Conservation (phyloP, 495 filamentous ascomycete genomes). For the Penicillium lagena region DNA sequence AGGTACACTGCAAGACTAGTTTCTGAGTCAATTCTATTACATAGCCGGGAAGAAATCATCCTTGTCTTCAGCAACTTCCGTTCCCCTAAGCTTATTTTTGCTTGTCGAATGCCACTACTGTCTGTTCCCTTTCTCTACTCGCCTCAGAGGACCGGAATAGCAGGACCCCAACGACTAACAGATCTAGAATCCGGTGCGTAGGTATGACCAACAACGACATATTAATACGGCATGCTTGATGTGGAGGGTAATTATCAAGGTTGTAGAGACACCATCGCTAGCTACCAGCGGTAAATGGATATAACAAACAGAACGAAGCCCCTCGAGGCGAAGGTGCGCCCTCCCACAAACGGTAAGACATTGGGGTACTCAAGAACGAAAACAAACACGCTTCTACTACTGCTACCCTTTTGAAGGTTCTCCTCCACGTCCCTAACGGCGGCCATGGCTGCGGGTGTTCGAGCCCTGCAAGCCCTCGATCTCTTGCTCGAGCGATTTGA, state of each 20-base stretch:
- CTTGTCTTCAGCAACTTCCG: too few relatives aligned
- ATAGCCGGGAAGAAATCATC: too few relatives aligned
- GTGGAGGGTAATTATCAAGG: conserved; percentile 40
- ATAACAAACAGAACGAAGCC: conserved; percentile 27
- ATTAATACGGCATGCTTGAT: conserved; percentile 32
- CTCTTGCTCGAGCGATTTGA: conserved; percentile 92
- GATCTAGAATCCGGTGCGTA: too few relatives aligned
- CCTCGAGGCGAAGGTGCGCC: conserved; percentile 19
- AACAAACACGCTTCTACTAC: conserved; percentile 21
- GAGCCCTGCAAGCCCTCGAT: conserved; percentile 91
- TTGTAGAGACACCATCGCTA: conserved; percentile 45
- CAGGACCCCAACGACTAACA: too few relatives aligned
- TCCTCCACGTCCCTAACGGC: conserved; percentile 58
- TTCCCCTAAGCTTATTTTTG: too few relatives aligned
- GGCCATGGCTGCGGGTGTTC: conserved; percentile 87
- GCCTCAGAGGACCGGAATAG: too few relatives aligned
- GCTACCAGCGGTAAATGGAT: conserved; percentile 40
- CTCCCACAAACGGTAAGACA: conserved; percentile 23
- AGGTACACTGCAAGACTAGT: too few relatives aligned
- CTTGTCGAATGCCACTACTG: too few relatives aligned
- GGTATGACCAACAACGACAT: too few relatives aligned
- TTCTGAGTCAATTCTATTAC: too few relatives aligned
- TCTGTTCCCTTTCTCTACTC: too few relatives aligned
- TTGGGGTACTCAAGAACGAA: conserved; percentile 36
- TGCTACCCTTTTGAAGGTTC: conserved; percentile 24